Percentiles rank a stretch among this genome's conserved stretches.
phyloP scores from a whole-genome alignment of 345 rosid species.

The Orychophragmus violaceus region DNA sequence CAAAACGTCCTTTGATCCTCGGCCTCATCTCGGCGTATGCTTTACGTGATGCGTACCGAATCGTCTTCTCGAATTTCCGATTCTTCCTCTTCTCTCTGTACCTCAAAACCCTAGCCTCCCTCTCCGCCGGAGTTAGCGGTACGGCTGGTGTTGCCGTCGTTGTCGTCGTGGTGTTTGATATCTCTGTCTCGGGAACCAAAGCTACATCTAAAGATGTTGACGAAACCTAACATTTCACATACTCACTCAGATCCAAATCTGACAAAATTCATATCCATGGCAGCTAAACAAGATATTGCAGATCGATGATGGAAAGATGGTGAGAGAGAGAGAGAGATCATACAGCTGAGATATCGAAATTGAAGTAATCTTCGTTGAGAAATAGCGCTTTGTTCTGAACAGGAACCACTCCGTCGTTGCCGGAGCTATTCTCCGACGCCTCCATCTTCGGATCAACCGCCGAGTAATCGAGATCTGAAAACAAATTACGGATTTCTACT shows the following conservation, averaged over 20 bases:
- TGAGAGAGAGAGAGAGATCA: not conserved
- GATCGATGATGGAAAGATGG: too few relatives aligned
- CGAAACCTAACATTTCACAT: constrained; percentile 39
- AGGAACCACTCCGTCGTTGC: constrained; percentile 81
- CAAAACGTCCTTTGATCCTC: constrained; percentile 81
- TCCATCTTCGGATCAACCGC: constrained; percentile 54
- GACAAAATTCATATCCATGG: too few relatives aligned
- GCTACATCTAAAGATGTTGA: constrained; percentile 73
- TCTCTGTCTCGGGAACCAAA: constrained; percentile 72
- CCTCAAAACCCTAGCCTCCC: constrained; percentile 90
- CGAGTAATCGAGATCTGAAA: constrained; percentile 57
- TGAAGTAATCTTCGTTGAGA: constrained; percentile 44
- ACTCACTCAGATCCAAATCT: not conserved
- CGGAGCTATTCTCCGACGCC: constrained; percentile 58
- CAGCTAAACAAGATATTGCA: not conserved
- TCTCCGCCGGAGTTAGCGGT: constrained; percentile 65
- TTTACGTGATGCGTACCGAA: constrained; percentile 77
- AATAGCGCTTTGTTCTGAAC: constrained; percentile 38
- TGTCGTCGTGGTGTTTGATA: constrained; percentile 35
- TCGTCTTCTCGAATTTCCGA: constrained; percentile 87
- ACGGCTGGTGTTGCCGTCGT: constrained; percentile 31
- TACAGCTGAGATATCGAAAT: constrained; percentile 52
- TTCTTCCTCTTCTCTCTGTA: constrained; percentile 94
- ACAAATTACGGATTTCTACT: constrained; percentile 47
- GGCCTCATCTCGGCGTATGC: constrained; percentile 91